Evolutionary conservation across 352 stramenopile species (phyloP).

Genomic region (Phytopythium aichiense): DNA sequence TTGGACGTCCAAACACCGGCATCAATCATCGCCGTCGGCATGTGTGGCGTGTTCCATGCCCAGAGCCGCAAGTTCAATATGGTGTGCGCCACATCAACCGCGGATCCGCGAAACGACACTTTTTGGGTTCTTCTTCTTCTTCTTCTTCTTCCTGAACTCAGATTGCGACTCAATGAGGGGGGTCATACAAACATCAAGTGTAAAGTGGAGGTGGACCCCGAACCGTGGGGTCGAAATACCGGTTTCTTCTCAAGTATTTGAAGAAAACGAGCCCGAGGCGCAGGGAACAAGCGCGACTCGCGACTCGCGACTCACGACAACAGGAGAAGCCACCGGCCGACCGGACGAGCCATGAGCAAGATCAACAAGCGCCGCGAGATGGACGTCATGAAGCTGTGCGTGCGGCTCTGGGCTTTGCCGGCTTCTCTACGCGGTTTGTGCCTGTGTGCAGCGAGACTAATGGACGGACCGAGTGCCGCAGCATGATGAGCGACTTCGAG

Average conservation of each 20-base stretch:
- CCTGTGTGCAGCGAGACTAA: background rate
- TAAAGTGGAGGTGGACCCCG: constrained; percentile 17
- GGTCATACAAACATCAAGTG: constrained; percentile 28
- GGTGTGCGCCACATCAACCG: constrained; percentile 5
- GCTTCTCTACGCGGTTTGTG: background rate
- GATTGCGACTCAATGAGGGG: background rate
- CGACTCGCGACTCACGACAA: constrained; percentile 11
- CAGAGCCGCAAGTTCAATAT: background rate
- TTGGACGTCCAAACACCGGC: background rate
- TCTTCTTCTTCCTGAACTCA: background rate
- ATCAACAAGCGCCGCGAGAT: constrained; percentile 83
- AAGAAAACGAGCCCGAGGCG: constrained; percentile 15
- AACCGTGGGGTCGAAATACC: constrained; percentile 16
- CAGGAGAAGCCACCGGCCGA: no score
- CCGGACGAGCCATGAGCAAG: constrained; percentile 41
- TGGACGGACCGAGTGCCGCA: constrained; percentile 9
- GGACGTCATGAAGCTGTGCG: constrained; percentile 90
- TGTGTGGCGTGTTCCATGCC: no score
- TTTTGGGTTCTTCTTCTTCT: background rate
- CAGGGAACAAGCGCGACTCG: background rate
- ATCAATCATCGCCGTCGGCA: background rate
- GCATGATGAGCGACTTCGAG: constrained; percentile 91
- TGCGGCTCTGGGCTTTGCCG: background rate
- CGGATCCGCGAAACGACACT: constrained; percentile 7
- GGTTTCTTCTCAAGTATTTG: constrained; percentile 11